Evolutionary conservation across 2,329 filamentous ascomycete species (phyloP), one percentile per base, ranked within the genome.

Genomic region (Fusarium austroafricanum): DNA sequence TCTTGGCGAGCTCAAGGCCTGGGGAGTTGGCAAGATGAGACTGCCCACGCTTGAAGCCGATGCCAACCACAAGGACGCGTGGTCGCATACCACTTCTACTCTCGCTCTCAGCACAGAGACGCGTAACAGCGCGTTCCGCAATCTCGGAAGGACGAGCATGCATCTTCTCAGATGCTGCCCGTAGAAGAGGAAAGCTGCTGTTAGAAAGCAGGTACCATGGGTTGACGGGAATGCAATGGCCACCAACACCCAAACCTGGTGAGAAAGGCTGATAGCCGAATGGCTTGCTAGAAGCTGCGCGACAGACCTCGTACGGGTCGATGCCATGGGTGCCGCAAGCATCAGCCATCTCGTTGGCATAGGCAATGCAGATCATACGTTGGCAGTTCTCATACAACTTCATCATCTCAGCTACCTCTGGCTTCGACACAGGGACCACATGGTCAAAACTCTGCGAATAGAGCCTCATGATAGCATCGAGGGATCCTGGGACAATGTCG

Each of bases 381-480:
- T 87, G 84, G 70, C 85, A 87, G 71, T 87, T 87, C 61, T 87
- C 85, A 69, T 86, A 87, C 14, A 87, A 75, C 75, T 87, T 87
- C 64, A 81, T 84, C 83, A 87, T 86, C 73, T 87, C 85, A 2
- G 85, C 85, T 2, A 86, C 84, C 68, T 87, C 85, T 2, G 85
- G 84, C 29, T 74, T 76, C 12, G 83, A 83, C 29, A 87, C 84
- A 0, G 81, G 78, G 9, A 86, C 77, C 8, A 87, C 76, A 0
- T 75, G 72, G 49, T 84, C 77, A 63, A 86, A 87, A 2, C 81
- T 82, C n/a, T 74, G 70, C 4, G 76, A 76, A 71, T 87, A 87
- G 6, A 87, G 72, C 9, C 73, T 68, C 9, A 72, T 61, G 53
- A 87, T 85, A 33, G 78, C 75, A 10, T 79, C 71, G 3, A 85